Percentiles rank a stretch among this genome's conserved stretches.
Evolutionary conservation across 169 alveolate genomes (phyloP).

Genomic region (Blepharisma undulans): DNA sequence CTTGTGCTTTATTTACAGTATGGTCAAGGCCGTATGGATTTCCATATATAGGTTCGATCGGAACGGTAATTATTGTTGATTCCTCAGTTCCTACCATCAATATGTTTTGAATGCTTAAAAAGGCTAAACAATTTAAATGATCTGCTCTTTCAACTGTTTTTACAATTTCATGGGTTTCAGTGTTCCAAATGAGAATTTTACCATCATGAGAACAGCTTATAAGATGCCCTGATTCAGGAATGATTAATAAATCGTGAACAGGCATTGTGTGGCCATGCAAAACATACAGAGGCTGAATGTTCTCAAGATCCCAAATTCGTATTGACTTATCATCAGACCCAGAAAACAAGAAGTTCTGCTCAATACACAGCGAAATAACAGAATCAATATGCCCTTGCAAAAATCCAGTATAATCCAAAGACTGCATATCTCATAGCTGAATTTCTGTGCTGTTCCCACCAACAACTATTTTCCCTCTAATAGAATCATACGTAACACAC

Average conservation of each 20-base stretch:
- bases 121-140: background rate
- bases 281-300: background rate
- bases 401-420: constrained; percentile 42
- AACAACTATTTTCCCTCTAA: constrained; percentile 47
- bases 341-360: constrained; percentile 56
- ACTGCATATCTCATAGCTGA: constrained; percentile 49
- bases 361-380: constrained; percentile 62
- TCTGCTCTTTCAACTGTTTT: constrained; percentile 18
- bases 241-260: background rate
- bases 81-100: constrained; percentile 32
- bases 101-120: background rate
- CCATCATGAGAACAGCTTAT: constrained; percentile 25
- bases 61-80: constrained; percentile 15
- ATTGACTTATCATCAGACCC: constrained; percentile 69
- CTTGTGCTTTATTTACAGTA: constrained; percentile 29
- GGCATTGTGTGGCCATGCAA: constrained; percentile 27
- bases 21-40: constrained; percentile 2
- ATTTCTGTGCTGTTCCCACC: constrained; percentile 58
- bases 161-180: background rate
- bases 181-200: constrained; percentile 17
- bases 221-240: constrained; percentile 18
- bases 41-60: constrained; percentile 26
- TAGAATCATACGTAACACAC: constrained; percentile 52
- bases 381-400: constrained; percentile 63
- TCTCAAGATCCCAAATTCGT: constrained; percentile 50